Evolutionary conservation across 805 yeast genomes (phyloP).

Genomic region (Candida yuanshanica): DNA sequence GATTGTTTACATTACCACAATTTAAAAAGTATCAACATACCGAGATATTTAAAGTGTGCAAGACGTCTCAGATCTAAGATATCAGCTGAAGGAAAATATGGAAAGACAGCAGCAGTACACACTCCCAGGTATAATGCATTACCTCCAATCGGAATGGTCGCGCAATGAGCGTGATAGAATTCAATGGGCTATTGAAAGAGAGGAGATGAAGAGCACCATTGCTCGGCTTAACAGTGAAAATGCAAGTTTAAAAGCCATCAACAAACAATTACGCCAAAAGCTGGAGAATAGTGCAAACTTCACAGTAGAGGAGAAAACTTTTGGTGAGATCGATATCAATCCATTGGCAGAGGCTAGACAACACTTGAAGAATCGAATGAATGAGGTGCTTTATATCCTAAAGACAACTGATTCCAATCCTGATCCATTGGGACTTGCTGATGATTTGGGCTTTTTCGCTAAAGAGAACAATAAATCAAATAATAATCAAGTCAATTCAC

Average conservation of each 20-base stretch:
- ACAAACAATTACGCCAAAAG: slow-evolving; percentile 5
- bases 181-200: slow-evolving; percentile 54
- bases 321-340: slow-evolving; percentile 4
- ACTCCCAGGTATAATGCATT: slow-evolving; percentile 51
- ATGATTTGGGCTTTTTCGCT: background rate
- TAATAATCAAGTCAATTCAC: background rate
- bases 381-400: slow-evolving; percentile 25
- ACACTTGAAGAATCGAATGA: slow-evolving; percentile 23
- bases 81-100: no score
- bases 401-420: slow-evolving; percentile 7
- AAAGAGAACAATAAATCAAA: background rate
- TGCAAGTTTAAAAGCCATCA: slow-evolving; percentile 25
- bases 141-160: slow-evolving; percentile 57
- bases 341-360: slow-evolving; percentile 22
- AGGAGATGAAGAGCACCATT: slow-evolving; percentile 51
- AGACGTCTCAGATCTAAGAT: no score
- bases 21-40: no score
- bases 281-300: background rate
- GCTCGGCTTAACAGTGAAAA: slow-evolving; percentile 51
- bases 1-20: no score
- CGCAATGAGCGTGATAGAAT: slow-evolving; percentile 54
- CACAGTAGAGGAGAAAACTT: background rate
- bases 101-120: slow-evolving; percentile 10
- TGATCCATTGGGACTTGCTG: background rate
- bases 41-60: no score